Percentiles rank a stretch among this genome's conserved stretches.
These are phyloP conservation scores for Dactylellina leptospora DNA, from an alignment of 2,329 filamentous ascomycete genomes.

Conservation along the genomic window DNA sequence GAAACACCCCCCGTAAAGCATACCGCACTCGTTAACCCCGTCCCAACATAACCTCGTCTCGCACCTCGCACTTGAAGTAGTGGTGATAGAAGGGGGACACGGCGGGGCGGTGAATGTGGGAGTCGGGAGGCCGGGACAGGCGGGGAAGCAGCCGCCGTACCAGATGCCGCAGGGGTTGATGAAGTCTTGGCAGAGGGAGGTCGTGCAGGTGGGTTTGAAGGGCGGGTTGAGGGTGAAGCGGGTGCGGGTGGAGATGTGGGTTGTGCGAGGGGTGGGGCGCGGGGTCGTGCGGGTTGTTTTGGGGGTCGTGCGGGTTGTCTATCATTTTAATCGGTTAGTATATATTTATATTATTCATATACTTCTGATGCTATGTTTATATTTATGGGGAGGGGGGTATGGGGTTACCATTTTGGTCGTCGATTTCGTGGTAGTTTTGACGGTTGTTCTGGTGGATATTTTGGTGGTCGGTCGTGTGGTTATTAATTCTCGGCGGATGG, in stretches of 20 bases:
- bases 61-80: constrained; percentile 8
- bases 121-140: constrained; percentile 28
- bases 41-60: constrained; percentile 46
- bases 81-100: constrained; percentile 15
- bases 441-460: background rate
- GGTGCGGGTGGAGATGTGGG: background rate
- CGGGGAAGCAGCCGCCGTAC: constrained; percentile 44
- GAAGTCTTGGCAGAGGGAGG: constrained; percentile 24
- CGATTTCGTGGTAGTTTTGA: too few species aligned
- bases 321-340: background rate
- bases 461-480: background rate
- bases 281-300: constrained; percentile 9
- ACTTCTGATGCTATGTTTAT: too few species aligned
- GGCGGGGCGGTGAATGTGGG: constrained; percentile 31
- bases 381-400: background rate
- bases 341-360: too few species aligned
- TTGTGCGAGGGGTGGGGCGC: background rate
- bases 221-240: background rate
- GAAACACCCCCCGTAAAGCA: constrained; percentile 54
- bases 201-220: constrained; percentile 10
- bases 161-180: constrained; percentile 38
- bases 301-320: constrained; percentile 1
- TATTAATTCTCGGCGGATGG: background rate
- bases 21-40: constrained; percentile 52
- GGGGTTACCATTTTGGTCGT: too few species aligned